phyloP scores from a whole-genome alignment of 2,329 filamentous ascomycete genomes.

The Colletotrichum simmondsii region DNA sequence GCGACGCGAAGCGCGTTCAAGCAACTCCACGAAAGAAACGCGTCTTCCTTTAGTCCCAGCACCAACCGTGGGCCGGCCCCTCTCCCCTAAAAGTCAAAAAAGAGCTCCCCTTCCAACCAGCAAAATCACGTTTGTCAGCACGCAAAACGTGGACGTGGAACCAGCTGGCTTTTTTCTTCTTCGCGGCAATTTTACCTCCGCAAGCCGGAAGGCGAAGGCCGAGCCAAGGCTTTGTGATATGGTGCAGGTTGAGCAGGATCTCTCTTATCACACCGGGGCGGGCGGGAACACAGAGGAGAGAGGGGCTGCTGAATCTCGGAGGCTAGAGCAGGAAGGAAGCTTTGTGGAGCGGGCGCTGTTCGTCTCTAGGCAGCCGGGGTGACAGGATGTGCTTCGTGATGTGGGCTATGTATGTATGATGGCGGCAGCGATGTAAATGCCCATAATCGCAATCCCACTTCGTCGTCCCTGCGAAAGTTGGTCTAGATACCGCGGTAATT shows the following conservation, averaged over 20 bases:
- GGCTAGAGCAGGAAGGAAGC: neutral
- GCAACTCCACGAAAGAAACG: neutral
- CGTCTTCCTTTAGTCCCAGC: neutral
- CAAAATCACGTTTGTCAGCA: neutral
- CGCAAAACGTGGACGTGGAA: neutral
- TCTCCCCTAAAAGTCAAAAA: neutral
- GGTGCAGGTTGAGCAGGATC: neutral
- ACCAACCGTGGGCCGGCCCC: neutral
- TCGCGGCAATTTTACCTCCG: neutral
- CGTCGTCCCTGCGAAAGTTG: neutral
- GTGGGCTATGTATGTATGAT: neutral
- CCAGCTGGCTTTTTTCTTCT: neutral
- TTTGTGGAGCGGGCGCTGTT: slow-evolving; percentile 11
- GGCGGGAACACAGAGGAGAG: slow-evolving; percentile 2
- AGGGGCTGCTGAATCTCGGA: neutral
- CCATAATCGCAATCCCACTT: neutral
- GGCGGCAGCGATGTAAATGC: neutral
- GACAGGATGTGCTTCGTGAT: neutral
- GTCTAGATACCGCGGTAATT: neutral
- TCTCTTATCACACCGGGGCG: slow-evolving; percentile 13
- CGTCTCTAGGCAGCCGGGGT: neutral
- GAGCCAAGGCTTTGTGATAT: slow-evolving; percentile 12
- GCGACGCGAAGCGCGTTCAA: neutral
- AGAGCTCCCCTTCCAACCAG: neutral
- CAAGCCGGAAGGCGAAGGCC: slow-evolving; percentile 3